Percentiles rank a stretch among this genome's conserved stretches.
These are phyloP conservation scores for Ampelocalamus luodianensis DNA, from an alignment of 176 grass and related monocot genomes.

Conservation along the genomic window DNA sequence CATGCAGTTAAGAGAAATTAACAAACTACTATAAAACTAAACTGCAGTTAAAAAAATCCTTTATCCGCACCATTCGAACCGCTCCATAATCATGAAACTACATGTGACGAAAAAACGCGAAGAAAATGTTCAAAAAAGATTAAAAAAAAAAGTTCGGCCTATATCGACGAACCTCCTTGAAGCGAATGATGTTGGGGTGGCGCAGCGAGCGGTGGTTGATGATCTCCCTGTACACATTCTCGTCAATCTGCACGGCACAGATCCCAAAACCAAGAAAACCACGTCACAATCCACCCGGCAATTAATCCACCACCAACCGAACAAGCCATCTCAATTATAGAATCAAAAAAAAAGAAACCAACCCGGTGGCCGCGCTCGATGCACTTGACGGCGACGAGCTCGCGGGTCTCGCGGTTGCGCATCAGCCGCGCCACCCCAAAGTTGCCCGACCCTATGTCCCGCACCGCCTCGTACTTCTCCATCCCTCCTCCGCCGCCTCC, in stretches of 20 bases:
- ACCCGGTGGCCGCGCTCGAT: slow-evolving; percentile 74
- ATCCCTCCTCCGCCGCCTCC: slow-evolving; percentile 27
- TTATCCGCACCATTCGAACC: not conserved
- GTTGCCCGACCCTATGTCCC: slow-evolving; percentile 88
- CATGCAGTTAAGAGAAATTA: slow-evolving; percentile 33
- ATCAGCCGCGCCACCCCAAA: slow-evolving; percentile 92
- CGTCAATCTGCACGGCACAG: slow-evolving; percentile 69
- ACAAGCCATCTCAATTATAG: not conserved
- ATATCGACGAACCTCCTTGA: slow-evolving; percentile 72
- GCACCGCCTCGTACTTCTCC: slow-evolving; percentile 87
- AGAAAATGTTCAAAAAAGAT: not conserved
- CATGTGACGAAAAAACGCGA: not conserved
- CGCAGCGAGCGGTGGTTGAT: slow-evolving; percentile 95
- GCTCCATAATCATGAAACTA: not conserved
- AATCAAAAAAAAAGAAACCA: not conserved
- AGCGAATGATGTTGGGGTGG: slow-evolving; percentile 95
- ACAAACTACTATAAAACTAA: not conserved
- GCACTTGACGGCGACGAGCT: slow-evolving; percentile 92
- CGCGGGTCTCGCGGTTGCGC: slow-evolving; percentile 66
- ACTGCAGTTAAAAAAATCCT: not conserved
- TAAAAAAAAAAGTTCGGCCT: not conserved
- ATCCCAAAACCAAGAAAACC: slow-evolving; percentile 33
- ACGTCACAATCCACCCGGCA: not conserved
- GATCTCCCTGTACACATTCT: slow-evolving; percentile 95
- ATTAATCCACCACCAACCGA: slow-evolving; percentile 39